A percentile compares a stretch with the other conserved stretches of the same genome.
Evolutionary conservation across 306 rosid genomes (phyloP).

Genomic region (Gastrolobium bilobum): DNA sequence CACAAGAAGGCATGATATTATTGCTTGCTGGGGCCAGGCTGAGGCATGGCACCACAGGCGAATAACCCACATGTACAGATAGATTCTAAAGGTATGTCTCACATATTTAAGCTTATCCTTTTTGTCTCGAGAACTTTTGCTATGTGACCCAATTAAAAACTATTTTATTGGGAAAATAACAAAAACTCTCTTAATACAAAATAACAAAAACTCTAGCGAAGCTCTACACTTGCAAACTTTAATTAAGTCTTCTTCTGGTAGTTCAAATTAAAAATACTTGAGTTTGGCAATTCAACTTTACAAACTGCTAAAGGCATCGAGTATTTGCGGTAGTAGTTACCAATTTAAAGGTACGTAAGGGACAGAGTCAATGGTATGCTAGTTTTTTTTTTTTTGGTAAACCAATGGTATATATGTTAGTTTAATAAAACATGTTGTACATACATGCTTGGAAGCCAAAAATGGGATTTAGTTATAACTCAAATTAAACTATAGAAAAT

Average conservation of each 20-base stretch:
- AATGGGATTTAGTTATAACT: neutral
- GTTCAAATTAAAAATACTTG: neutral
- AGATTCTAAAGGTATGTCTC: neutral
- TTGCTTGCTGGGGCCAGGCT: neutral
- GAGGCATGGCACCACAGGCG: neutral
- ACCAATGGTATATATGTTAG: neutral
- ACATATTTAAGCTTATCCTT: conserved; percentile 27
- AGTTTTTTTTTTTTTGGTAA: too few relatives aligned
- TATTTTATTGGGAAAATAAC: neutral
- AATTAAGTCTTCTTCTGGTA: too few relatives aligned
- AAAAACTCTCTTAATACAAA: too few relatives aligned
- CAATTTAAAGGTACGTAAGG: neutral
- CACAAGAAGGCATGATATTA: neutral
- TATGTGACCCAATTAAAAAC: neutral
- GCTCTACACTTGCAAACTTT: too few relatives aligned
- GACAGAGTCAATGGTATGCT: neutral
- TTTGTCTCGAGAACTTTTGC: neutral
- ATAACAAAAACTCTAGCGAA: too few relatives aligned
- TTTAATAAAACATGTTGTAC: neutral
- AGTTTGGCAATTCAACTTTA: neutral
- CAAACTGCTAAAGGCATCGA: neutral
- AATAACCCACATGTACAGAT: conserved; percentile 19
- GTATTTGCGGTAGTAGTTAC: neutral
- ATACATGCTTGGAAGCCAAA: neutral
- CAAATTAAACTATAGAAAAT: neutral